A percentile compares a stretch with the other conserved stretches of the same genome.
phyloP scores from a whole-genome alignment of 805 yeast genomes.

The Candida peoriensis region DNA sequence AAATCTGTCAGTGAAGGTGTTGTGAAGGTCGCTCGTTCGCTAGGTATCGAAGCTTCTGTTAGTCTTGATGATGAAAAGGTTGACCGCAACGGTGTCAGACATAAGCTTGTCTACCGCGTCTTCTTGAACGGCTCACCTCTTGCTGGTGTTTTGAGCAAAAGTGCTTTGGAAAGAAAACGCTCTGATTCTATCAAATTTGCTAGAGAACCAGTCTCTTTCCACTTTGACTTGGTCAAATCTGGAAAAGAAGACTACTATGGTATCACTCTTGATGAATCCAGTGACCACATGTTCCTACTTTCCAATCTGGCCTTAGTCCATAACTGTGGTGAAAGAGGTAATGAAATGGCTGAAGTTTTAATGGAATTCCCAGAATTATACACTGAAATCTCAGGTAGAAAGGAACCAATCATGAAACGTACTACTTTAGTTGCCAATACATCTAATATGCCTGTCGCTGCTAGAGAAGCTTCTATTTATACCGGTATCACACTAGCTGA shows the following conservation, averaged over 20 bases:
- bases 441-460: constrained; percentile 99
- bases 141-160: constrained; percentile 22
- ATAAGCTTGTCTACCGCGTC: constrained; percentile 17
- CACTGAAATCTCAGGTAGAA: constrained; percentile 86
- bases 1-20: constrained; percentile 31
- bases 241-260: constrained; percentile 37
- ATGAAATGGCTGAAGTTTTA: constrained; percentile 98
- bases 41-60: constrained; percentile 36
- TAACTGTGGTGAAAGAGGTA: constrained; percentile 88
- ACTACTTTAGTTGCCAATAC: constrained; percentile 98
- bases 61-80: constrained; percentile 22
- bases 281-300: constrained; percentile 40
- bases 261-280: constrained; percentile 29
- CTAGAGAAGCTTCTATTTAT: constrained; percentile 98
- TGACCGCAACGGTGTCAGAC: no score
- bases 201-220: constrained; percentile 17
- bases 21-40: constrained; percentile 35
- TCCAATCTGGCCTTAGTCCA: constrained; percentile 31
- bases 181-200: constrained; percentile 1
- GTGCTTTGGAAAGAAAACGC: constrained; percentile 21
- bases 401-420: constrained; percentile 99
- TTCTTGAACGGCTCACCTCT: constrained; percentile 24
- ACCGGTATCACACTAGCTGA: constrained; percentile 99
- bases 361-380: constrained; percentile 99
- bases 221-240: constrained; percentile 26